Evolutionary conservation across 768 basidiomycete genomes (phyloP).

Genomic region (Pleurotus salmoneostramineus): DNA sequence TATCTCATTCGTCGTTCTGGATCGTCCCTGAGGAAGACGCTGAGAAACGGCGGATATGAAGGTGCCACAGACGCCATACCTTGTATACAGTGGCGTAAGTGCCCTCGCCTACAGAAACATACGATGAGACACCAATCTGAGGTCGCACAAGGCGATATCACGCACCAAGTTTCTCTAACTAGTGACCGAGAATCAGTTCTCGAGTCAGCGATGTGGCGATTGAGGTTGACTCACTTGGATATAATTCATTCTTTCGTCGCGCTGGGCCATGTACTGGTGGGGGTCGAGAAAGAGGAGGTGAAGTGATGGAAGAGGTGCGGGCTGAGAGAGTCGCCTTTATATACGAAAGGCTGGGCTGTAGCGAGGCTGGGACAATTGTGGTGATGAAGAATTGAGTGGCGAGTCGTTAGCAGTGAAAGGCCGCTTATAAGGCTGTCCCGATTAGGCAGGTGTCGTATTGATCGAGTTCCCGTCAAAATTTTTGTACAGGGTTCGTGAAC

Average conservation of each 20-base stretch:
- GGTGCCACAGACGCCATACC: constrained; percentile 36
- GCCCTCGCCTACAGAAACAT: constrained; percentile 74
- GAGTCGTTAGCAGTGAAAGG: no score
- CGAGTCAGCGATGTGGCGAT: constrained; percentile 1
- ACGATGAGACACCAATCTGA: constrained; percentile 25
- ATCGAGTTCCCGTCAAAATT: constrained; percentile 2
- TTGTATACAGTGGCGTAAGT: constrained; percentile 98
- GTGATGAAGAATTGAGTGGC: constrained; percentile 5
- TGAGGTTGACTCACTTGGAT: constrained; percentile 37
- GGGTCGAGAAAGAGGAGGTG: no score
- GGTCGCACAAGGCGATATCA: neutral
- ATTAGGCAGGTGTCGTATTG: constrained; percentile 1
- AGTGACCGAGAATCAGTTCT: constrained; percentile 2
- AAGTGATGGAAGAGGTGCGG: neutral
- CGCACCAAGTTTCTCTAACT: constrained; percentile 88
- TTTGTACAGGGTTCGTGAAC: constrained; percentile 2
- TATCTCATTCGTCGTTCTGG: constrained; percentile 96
- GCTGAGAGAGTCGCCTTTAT: neutral
- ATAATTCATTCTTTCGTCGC: constrained; percentile 38
- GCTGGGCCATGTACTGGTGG: neutral
- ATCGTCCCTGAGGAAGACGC: constrained; percentile 64
- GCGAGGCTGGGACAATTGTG: no score
- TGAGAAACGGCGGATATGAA: neutral
- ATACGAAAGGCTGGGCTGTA: no score
- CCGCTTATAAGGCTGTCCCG: constrained; percentile 1